Evolutionary conservation across 345 rosid species (phyloP).

Genomic region (Brassica rapa): DNA sequence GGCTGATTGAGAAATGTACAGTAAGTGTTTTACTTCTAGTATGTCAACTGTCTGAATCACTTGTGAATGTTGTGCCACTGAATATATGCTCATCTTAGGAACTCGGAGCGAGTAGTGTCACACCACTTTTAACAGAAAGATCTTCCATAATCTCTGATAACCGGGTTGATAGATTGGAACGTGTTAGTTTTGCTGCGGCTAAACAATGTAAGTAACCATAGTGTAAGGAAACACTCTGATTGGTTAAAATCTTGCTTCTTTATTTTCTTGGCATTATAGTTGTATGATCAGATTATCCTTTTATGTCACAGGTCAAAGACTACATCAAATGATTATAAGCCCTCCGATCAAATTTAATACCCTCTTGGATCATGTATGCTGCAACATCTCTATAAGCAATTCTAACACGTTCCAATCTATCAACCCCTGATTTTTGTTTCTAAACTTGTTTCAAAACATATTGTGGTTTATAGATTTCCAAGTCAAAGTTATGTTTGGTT

Average conservation of each 20-base stretch:
- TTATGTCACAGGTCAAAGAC: constrained; percentile 62
- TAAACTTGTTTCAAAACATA: background rate
- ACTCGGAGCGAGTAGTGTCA: constrained; percentile 83
- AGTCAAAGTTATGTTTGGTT: constrained; percentile 67
- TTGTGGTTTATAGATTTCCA: constrained; percentile 49
- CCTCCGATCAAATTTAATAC: constrained; percentile 60
- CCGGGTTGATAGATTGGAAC: constrained; percentile 68
- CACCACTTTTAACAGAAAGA: constrained; percentile 77
- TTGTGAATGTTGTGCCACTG: background rate
- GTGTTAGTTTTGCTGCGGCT: constrained; percentile 79
- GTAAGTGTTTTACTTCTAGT: constrained; percentile 47
- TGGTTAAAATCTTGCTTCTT: background rate
- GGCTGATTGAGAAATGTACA: constrained; percentile 94
- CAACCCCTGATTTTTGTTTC: constrained; percentile 3
- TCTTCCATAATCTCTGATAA: constrained; percentile 76
- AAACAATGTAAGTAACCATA: constrained; percentile 66
- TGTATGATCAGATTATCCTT: background rate
- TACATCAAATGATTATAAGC: constrained; percentile 74
- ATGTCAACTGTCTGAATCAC: background rate
- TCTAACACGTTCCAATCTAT: background rate
- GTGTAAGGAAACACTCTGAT: background rate
- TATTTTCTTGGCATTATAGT: background rate
- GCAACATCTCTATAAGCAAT: constrained; percentile 5
- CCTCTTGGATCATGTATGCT: constrained; percentile 63
- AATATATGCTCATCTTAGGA: constrained; percentile 47